Base-by-base conservation (phyloP, 164 flowering plant genomes). In the Sextonia rubra region DNA sequence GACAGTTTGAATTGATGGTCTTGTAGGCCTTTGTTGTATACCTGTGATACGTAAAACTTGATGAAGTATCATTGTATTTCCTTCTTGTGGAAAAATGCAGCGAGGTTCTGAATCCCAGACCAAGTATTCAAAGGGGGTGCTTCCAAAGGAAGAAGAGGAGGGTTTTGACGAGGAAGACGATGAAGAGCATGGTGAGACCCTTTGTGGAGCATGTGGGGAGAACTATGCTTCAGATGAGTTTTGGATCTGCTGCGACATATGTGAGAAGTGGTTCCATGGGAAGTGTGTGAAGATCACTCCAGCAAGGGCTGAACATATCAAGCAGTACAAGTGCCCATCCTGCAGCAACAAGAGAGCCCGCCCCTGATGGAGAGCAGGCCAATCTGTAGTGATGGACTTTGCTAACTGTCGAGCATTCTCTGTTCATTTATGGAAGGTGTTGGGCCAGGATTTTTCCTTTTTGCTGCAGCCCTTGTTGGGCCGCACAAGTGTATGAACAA, bases 261-360 rank as follows among this genome's bases (percentile, higher is more conserved):
- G 98, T 15, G 96, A 91, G 81, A 85, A 76, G 80, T 93, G 97
- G 98, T 93, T 89, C 79, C 98, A 90, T 82, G 98, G 98, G 0
- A 88, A 86, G 81, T 93, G 97, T 60, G 98, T 93, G 77, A 93
- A 91, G 85, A 89, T 91, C 76, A 91, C 97, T 60, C 92, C 92
- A 17, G 92, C 93, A 2, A 84, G 84, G 70, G 98, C 98, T 23
- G 94, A 91, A 82, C 93, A 93, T 74, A 93, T 93, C 85, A 93
- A 91, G 88, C 98, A 91, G 81, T 93, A 91, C 88, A 91, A 91
- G 78, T 93, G 98, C 83, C 97, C 98, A 5, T 78, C 89, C 11
- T 93, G 97, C 86, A 88, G 58, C 58, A 90, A 87, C 86, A 92
- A 90, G 83, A 86, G 89, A 81, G 85, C 84, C 0, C 85, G 92